Evolutionary conservation across 352 stramenopile genomes (phyloP).

Genomic region (Pythium aquatile): DNA sequence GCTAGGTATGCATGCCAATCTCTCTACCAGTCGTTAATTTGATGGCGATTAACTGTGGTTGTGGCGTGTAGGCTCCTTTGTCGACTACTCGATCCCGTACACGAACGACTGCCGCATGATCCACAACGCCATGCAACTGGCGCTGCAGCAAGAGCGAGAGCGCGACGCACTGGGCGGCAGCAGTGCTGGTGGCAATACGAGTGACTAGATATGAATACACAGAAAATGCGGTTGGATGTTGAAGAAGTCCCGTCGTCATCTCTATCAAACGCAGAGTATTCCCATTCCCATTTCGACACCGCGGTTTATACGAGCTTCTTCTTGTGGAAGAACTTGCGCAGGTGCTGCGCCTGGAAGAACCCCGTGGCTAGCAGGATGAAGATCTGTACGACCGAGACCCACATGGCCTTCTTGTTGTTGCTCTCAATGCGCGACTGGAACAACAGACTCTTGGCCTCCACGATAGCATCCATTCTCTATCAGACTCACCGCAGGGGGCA

Average conservation of each 20-base stretch:
- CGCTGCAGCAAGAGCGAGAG: constrained; percentile 61
- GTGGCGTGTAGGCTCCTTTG: constrained; percentile 57
- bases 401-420: constrained; percentile 79
- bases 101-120: constrained; percentile 78
- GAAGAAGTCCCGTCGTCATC: neutral
- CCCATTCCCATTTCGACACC: neutral
- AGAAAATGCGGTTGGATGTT: neutral
- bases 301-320: constrained; percentile 77
- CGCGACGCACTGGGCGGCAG: constrained; percentile 25
- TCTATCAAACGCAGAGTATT: neutral
- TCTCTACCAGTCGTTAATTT: too few species aligned
- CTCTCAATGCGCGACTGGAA: constrained; percentile 74
- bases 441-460: constrained; percentile 61
- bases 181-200: neutral
- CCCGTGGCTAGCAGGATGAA: constrained; percentile 60
- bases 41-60: neutral
- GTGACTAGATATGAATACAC: constrained; percentile 6
- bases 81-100: constrained; percentile 86
- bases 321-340: constrained; percentile 81
- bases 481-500: neutral
- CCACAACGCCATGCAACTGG: constrained; percentile 73
- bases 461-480: neutral
- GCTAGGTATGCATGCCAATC: constrained; percentile 40
- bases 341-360: constrained; percentile 78
- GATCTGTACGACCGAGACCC: constrained; percentile 83